Base-by-base conservation (phyloP, 345 rosid species). In the Psidium guajava region DNA sequence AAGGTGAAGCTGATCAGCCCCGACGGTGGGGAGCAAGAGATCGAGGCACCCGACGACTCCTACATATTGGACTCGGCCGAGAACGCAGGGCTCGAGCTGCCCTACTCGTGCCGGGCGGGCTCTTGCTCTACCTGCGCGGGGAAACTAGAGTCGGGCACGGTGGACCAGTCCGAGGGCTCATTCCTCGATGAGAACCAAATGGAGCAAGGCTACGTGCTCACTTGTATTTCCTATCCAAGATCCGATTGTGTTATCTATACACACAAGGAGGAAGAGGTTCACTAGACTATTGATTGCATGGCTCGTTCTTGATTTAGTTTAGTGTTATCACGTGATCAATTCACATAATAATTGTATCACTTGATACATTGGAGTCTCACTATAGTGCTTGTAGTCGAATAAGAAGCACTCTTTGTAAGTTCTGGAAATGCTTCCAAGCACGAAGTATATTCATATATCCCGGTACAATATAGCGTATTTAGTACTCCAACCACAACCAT, bases 71-170 rank as follows among this genome's bases (percentile, higher is more conserved):
- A 95, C 82, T 92, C 96, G 28, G 98, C 97, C 13, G 99, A 96
- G 90, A 84, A 82, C 20, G 97, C 95, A 0, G 99, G 98, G 84
- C 69, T 92, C 6, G 99, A 96, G 24, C 89, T 95, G 90, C 99
- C 98, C 11, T 94, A 92, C 87, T 96, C 97, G 24, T 95, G 99
- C 93, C 89, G 96, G 90, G 98, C 99, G 1, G 98, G 98, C 25
- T 98, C 98, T 5, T 95, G 99, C 92, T 94, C 94, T 2, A 96
- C 93, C 51, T 96, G 99, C 51, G 95, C 96, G 0, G 98, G 98
- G 85, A 91, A 92, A 91, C 51, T 95, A 47, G 93, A 40, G 85
- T 74, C 91, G 1, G 98, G 98, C 1, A 11, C 92, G 3, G 99
- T 95, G 42, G 94, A 94, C 56, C 99, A 95, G 86, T 90, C 95